phyloP scores from a whole-genome alignment of 2,329 filamentous ascomycete species.

The Blastomyces percursus region DNA sequence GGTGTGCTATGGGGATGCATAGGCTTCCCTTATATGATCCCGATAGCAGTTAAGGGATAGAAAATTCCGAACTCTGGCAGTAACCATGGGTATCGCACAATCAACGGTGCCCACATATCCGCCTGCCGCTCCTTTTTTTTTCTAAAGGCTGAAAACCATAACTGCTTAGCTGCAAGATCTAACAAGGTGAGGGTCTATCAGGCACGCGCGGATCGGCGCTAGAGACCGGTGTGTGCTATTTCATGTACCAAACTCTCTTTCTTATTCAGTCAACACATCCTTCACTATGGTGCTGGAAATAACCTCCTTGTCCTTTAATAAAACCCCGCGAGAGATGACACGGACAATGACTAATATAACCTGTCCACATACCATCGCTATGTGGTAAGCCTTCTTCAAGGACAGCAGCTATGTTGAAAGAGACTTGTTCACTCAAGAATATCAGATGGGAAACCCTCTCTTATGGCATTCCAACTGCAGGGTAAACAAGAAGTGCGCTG shows the following conservation, averaged over 20 bases:
- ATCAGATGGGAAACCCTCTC: no score
- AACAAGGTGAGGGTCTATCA: constrained; percentile 18
- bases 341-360: no score
- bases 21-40: constrained; percentile 23
- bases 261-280: background rate
- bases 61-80: background rate
- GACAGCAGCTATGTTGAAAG: no score
- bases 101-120: background rate
- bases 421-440: no score
- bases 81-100: background rate
- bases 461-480: no score
- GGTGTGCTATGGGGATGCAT: constrained; percentile 22
- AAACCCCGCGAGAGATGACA: no score
- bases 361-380: no score
- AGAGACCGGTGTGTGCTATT: constrained; percentile 19
- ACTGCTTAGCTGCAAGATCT: constrained; percentile 8
- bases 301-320: no score
- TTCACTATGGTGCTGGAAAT: background rate
- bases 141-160: background rate
- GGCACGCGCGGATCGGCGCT: constrained; percentile 18
- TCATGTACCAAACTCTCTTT: background rate
- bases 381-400: no score
- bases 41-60: constrained; percentile 16
- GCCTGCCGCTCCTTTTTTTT: background rate
- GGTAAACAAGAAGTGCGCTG: constrained; percentile 4